These are phyloP conservation scores for Solanum verrucosum DNA, from an alignment of 257 asterid genomes.

Conservation along the genomic window DNA sequence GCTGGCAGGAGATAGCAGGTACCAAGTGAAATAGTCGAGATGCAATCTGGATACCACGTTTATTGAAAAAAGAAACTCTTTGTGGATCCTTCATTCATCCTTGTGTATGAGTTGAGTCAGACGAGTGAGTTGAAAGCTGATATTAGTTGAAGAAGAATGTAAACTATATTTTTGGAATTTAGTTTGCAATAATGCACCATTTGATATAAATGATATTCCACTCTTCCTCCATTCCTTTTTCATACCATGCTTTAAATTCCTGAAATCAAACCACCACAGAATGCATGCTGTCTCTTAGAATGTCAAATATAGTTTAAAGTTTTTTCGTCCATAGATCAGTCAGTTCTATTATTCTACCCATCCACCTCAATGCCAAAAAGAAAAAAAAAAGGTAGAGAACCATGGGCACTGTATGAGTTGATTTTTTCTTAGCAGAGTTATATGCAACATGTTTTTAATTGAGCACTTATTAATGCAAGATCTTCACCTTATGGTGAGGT, in stretches of 20 bases:
- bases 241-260: not conserved
- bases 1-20: not conserved
- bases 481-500: not conserved
- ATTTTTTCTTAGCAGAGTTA: not conserved
- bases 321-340: not conserved
- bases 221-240: not conserved
- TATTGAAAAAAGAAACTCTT: too few species aligned
- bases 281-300: not conserved
- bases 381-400: not conserved
- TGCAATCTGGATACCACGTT: not conserved
- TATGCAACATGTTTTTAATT: not conserved
- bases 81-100: not conserved
- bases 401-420: not conserved
- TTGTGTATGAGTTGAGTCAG: not conserved
- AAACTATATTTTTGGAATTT: not conserved
- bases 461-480: not conserved
- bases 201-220: not conserved
- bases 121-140: not conserved
- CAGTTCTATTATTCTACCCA: not conserved
- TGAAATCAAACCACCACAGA: not conserved
- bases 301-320: not conserved
- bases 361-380: not conserved
- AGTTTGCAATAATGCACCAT: not conserved
- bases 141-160: not conserved
- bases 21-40: not conserved